Conservation (phyloP, 352 stramenopile genomes). For the Detonula confervacea region DNA sequence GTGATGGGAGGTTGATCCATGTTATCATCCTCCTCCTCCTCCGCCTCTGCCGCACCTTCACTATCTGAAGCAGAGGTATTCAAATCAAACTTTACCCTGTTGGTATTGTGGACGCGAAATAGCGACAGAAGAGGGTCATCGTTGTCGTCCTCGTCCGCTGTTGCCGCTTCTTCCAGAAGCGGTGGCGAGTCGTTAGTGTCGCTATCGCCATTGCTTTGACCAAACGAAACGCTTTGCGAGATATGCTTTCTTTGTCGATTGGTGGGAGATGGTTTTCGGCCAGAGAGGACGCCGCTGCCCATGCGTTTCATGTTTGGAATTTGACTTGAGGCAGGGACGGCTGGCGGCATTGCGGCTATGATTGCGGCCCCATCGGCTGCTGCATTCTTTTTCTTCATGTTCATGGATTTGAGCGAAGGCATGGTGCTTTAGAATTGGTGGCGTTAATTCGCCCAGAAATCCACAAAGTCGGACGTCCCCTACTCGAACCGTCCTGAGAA, state of each 20-base stretch:
- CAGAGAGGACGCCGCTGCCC: no score
- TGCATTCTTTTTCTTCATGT: no score
- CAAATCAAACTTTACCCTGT: constrained; percentile 56
- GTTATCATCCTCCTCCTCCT: not conserved
- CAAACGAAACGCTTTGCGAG: no score
- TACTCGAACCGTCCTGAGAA: not conserved
- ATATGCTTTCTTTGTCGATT: no score
- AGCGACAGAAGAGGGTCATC: constrained; percentile 54
- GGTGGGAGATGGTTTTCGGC: no score
- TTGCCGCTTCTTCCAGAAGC: constrained; percentile 86
- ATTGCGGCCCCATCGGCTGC: no score
- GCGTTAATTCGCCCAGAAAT: not conserved
- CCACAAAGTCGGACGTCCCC: not conserved
- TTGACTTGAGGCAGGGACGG: no score
- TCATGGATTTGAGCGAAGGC: not conserved
- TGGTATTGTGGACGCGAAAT: constrained; percentile 57
- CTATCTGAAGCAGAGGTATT: not conserved
- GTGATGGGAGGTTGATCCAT: not conserved
- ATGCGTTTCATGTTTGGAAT: no score
- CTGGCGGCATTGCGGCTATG: no score
- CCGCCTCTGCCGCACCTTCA: no score
- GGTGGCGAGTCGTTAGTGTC: constrained; percentile 94
- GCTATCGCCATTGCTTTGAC: not conserved
- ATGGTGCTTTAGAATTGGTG: not conserved
- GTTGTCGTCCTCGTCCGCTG: constrained; percentile 24